These are phyloP conservation scores for Sphagnurus paluster DNA, from an alignment of 1,284 basidiomycete species.

Conservation along the genomic window DNA sequence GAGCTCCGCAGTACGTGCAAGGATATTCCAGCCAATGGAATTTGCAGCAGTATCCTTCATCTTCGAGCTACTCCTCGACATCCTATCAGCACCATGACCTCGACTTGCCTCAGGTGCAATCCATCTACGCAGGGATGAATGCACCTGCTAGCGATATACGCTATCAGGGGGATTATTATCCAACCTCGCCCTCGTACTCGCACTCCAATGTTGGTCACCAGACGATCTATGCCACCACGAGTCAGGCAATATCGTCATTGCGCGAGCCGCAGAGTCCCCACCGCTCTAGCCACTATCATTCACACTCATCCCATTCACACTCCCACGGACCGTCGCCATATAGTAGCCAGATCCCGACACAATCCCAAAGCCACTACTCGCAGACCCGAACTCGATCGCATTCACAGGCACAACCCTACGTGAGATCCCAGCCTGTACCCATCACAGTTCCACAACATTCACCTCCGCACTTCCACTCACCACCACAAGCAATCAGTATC, in stretches of 20 bases:
- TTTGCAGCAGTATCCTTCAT: constrained; percentile 17
- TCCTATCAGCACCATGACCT: constrained; percentile 17
- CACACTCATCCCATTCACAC: constrained; percentile 26
- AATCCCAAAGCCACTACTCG: constrained; percentile 18
- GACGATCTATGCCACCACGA: constrained; percentile 11
- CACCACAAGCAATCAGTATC: constrained; percentile 33
- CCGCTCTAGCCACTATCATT: constrained; percentile 19
- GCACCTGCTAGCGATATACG: constrained; percentile 10
- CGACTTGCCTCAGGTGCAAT: constrained; percentile 10
- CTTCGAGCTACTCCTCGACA: constrained; percentile 15
- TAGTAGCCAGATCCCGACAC: constrained; percentile 15
- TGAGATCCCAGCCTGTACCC: constrained; percentile 15
- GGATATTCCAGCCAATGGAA: constrained; percentile 18
- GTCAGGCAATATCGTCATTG: constrained; percentile 9
- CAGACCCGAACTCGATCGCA: constrained; percentile 22
- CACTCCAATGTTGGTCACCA: constrained; percentile 11
- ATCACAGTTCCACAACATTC: constrained; percentile 19
- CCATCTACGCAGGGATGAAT: constrained; percentile 14
- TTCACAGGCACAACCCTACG: constrained; percentile 21
- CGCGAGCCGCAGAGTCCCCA: constrained; percentile 14
- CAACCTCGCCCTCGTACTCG: constrained; percentile 12
- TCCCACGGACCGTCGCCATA: constrained; percentile 19
- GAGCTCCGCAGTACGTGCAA: constrained; percentile 17
- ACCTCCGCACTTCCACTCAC: constrained; percentile 22
- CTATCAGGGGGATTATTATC: constrained; percentile 18